Conservation (phyloP, 768 basidiomycete species). For the Tricholoma saponaceum region DNA sequence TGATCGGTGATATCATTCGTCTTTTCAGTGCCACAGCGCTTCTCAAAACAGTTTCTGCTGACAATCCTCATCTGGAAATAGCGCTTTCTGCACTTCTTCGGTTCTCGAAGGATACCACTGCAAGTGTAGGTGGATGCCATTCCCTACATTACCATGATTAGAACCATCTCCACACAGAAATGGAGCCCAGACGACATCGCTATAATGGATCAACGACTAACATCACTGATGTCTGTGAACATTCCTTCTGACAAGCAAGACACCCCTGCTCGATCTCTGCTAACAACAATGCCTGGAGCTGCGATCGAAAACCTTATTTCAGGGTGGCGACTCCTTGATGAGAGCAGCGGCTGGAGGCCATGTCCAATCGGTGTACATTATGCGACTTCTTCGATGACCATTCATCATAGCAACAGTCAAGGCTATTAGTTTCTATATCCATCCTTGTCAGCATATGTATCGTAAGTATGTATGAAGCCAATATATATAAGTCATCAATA, state of each 20-base stretch:
- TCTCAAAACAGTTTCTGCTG: conserved; percentile 36
- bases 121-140: conserved; percentile 15
- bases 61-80: conserved; percentile 28
- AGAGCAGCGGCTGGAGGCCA: conserved; percentile 48
- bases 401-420: too few relatives aligned
- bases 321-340: conserved; percentile 55
- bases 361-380: conserved; percentile 65
- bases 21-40: conserved; percentile 25
- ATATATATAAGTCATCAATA: not conserved
- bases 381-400: not conserved
- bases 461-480: not conserved
- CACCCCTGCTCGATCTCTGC: not conserved
- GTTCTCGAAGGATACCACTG: conserved; percentile 9
- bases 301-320: conserved; percentile 15
- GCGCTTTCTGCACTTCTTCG: conserved; percentile 20
- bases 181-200: conserved; percentile 50
- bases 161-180: conserved; percentile 24
- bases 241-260: conserved; percentile 4
- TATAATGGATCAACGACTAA: conserved; percentile 54
- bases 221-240: conserved; percentile 25
- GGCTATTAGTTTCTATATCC: not conserved
- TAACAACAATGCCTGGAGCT: not conserved
- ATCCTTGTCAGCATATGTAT: not conserved
- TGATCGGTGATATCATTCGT: not conserved
- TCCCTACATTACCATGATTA: not conserved